Evolutionary conservation across 306 rosid genomes (phyloP).

Genomic region (Cucurbita maxima): DNA sequence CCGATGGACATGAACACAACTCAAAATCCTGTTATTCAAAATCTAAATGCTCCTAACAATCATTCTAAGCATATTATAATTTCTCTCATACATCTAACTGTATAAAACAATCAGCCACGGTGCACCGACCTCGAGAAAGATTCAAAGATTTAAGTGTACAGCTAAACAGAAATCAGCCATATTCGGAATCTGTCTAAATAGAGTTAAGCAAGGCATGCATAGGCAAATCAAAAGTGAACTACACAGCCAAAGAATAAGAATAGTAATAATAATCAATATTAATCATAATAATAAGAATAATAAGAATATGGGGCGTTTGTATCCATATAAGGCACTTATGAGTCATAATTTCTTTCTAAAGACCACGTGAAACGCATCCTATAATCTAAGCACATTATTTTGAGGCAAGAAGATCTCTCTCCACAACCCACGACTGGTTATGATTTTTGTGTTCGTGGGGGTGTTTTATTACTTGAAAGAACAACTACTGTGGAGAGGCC

Average conservation of each 20-base stretch:
- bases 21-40: not conserved
- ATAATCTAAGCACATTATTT: slow-evolving; percentile 1
- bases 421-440: not conserved
- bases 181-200: not conserved
- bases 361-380: not conserved
- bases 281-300: not conserved
- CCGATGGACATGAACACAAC: not conserved
- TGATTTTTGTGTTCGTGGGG: not conserved
- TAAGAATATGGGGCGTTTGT: not conserved
- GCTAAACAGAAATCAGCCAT: not conserved
- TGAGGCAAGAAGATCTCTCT: slow-evolving; percentile 1
- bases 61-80: not conserved
- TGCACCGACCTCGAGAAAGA: not conserved
- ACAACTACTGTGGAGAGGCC: slow-evolving; percentile 27
- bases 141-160: not conserved
- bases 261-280: not conserved
- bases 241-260: not conserved
- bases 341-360: slow-evolving; percentile 2
- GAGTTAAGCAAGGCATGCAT: not conserved
- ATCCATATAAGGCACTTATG: not conserved
- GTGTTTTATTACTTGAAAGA: slow-evolving; percentile 3
- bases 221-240: not conserved
- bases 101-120: not conserved
- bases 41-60: not conserved
- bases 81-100: not conserved